Conservation (phyloP, 495 filamentous ascomycete species). For the Aspergillus ostianus region DNA sequence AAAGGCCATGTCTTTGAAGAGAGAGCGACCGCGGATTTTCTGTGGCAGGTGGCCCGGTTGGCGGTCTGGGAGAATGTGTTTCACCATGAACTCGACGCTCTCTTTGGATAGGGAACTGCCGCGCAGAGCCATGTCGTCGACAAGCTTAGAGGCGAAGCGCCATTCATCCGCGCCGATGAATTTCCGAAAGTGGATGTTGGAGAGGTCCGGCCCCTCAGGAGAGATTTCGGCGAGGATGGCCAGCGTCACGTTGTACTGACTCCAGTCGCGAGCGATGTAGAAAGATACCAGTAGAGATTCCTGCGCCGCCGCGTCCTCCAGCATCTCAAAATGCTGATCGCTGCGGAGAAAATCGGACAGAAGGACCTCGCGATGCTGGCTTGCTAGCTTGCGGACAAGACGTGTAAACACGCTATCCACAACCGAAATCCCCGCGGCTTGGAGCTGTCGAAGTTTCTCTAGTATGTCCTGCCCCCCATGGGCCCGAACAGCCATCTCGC, state of each 20-base stretch:
- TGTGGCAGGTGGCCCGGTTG: slow-evolving; percentile 27
- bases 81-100: slow-evolving; percentile 39
- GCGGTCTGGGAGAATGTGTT: slow-evolving; percentile 33
- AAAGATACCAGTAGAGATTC: slow-evolving; percentile 53
- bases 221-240: slow-evolving; percentile 43
- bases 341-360: slow-evolving; percentile 60
- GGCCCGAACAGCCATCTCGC: slow-evolving; percentile 65
- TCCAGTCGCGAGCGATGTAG: slow-evolving; percentile 48
- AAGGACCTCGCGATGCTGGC: slow-evolving; percentile 51
- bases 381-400: slow-evolving; percentile 57
- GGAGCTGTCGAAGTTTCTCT: slow-evolving; percentile 54
- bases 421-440: slow-evolving; percentile 56
- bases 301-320: slow-evolving; percentile 62
- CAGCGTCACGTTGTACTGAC: slow-evolving; percentile 53
- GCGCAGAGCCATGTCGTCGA: slow-evolving; percentile 35
- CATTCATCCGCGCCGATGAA: slow-evolving; percentile 37
- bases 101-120: slow-evolving; percentile 24
- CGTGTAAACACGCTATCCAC: slow-evolving; percentile 57
- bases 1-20: slow-evolving; percentile 31
- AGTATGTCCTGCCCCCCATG: slow-evolving; percentile 51
- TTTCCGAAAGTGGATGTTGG: slow-evolving; percentile 46
- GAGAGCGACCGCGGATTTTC: slow-evolving; percentile 14
- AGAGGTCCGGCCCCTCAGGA: slow-evolving; percentile 26
- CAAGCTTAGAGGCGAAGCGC: slow-evolving; percentile 32
- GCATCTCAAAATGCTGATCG: slow-evolving; percentile 73